These are phyloP conservation scores for Eucalyptus globulus DNA, from an alignment of 345 rosid species.

Conservation along the genomic window DNA sequence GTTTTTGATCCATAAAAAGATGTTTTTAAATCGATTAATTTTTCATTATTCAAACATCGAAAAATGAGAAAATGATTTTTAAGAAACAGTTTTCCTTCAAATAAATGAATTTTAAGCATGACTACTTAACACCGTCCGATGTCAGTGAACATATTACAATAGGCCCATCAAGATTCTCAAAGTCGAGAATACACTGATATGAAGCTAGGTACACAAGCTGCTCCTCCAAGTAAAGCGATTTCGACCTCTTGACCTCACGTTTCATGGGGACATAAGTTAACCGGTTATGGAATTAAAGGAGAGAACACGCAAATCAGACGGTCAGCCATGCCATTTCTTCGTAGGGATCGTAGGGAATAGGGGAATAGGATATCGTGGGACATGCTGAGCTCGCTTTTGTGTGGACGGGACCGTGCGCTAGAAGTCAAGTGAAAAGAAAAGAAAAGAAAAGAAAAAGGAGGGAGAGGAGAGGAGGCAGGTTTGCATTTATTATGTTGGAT, in stretches of 20 bases:
- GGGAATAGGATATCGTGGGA: not conserved
- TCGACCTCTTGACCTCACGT: not conserved
- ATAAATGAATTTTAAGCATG: rapidly evolving
- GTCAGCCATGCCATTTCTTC: not conserved
- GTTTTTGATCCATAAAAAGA: not conserved
- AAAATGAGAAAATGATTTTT: not conserved
- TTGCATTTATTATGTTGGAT: not conserved
- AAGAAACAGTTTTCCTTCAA: not conserved
- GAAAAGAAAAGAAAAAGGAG: not conserved
- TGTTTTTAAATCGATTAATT: not conserved
- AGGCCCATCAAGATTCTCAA: not conserved
- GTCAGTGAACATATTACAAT: not conserved
- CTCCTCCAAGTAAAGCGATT: not conserved
- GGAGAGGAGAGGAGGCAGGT: not conserved
- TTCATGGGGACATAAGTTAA: not conserved
- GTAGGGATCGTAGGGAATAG: not conserved
- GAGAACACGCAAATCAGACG: not conserved
- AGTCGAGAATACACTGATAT: not conserved
- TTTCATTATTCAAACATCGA: not conserved
- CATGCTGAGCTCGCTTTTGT: not conserved
- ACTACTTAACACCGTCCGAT: not conserved
- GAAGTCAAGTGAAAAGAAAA: not conserved
- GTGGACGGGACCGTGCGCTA: not conserved
- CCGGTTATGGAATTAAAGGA: not conserved
- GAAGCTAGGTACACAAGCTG: not conserved